Base-by-base conservation (phyloP, 2,329 filamentous ascomycete species). In the Beauveria asiatica region DNA sequence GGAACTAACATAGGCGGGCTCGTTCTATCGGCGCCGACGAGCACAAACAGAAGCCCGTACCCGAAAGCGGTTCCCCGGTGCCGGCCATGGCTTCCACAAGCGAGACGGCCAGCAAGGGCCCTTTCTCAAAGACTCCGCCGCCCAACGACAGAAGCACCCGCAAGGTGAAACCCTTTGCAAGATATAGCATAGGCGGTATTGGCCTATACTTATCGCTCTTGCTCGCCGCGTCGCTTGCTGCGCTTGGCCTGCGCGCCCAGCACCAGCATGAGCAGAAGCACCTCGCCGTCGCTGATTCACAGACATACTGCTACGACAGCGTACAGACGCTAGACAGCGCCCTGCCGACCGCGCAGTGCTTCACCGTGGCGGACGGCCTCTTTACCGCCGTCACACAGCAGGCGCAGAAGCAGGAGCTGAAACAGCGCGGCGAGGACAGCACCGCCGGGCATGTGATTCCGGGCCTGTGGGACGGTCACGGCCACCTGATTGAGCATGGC, bases 381-480 rank as follows among this genome's bases (percentile, higher is more conserved):
- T 85, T 87, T 64, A 72, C 72, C 0, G 71, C 74, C 5, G 77
- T 86, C 0, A 78, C 80, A 17, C 68, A 67, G 9, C 70, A 68
- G 0, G 13, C 11, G 46, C 46, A 30, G 45, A 11, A 30, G 25
- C 25, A 50, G 17, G 72, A 71, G 23, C 65, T 61, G 27, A 58
- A 63, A 17, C 33, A 33, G 3, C 55, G 46, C 16, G 23, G 10
- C 3, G 46, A 23, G 21, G 37, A 30, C 9, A 33, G 5, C 30
- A 21, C 19, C 13, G 59, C 59, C 1, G 84, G 84, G 0, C 78
- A 83, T 64, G 85, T 81, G 1, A 80, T 88, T 27, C 87, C 87
- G 0, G 86, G 86, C 0, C 74, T 90, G 1, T 89, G 86, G 82
- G 87, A 90, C 64, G 86, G 85, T 0, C 87, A 89, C 68, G 87